Evolutionary conservation across 1,284 basidiomycete species (phyloP), one percentile per base, ranked within the genome.

Genomic region (Irpex sp.): DNA sequence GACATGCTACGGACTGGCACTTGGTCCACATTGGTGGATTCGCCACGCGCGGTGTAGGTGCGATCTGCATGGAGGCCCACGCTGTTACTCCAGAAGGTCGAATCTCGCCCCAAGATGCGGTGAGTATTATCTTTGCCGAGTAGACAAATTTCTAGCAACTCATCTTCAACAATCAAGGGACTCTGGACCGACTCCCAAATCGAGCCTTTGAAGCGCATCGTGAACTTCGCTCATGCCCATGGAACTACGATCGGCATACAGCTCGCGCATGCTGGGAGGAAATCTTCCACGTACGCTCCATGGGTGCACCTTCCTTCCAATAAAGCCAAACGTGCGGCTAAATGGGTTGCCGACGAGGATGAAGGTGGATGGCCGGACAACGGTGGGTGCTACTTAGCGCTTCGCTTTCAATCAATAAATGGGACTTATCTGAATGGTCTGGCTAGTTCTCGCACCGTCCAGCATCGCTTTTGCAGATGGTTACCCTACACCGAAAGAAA

Each of bases 151-250:
- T 6, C 0, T 37, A 8, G 39, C 5, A 35, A 4, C 58, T 58
- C 37, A 60, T 19, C 8, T 33, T 8, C 26, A 3, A 13, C 11
- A 31, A 39, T 54, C 26, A 1, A 76, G 76, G 93, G 92, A 0
- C 77, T 95, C 61, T 96, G 92, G 91, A 78, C 81, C 5, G 91
- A 93, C 70, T 81, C 80, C 1, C 94, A 96, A 58, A 85, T 90
- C 54, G 81, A 78, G 3, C 81, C 86, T 0, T 79, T 92, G 60
- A 83, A 87, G 69, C 79, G 86, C 39, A 83, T 95, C 64, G 88
- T 92, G 65, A 83, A 89, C 50, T 93, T 92, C 63, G 86, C 89
- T 21, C 92, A 94, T 72, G 82, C 86, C 1, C 86, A 93, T 67
- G 81, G 83, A 59, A 78, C 86, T 63, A 82, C 84, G 65, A 85